Base-by-base conservation (phyloP, 257 asterid species). In the Linderniella brevidens region DNA sequence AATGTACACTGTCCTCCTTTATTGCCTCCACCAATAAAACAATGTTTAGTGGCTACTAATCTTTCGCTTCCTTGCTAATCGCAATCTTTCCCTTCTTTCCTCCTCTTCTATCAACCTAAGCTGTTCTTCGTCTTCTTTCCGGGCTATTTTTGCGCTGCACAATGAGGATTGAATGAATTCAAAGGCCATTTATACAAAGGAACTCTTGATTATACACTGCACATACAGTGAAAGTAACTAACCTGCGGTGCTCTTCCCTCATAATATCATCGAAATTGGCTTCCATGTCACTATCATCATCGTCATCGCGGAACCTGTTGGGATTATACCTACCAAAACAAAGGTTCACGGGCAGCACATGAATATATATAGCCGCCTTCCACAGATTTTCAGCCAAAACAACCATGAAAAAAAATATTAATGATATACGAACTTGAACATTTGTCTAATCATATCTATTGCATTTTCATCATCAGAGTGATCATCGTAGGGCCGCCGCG, bases 191-290 rank as follows among this genome's bases (percentile, higher is more conserved):
- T 1, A 39, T 10, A 11, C 9, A 11, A 8, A 39, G 18, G 1
- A 43, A 13, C 18, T 15, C 9, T 3, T 13, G 17, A 43, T 16
- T 1, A 1, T 17, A 9, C 2, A 1, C 4, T 43, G 8, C 3
- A 9, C n/a, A 4, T 39, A 39, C 1, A 39, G 4, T 10, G 19
- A 55, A 39, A 8, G 9, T 35, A 12, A 43, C 2, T 43, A 43
- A 88, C 97, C 98, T 88, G 44, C 57, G 68, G 37, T 50, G 61
- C 68, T 88, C 96, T 64, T 88, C 98, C 69, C 32, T 56, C 73
- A 52, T 15, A 13, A 88, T 79, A 49, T 74, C 77, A 14, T 78
- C 75, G 60, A 76, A 88, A 64, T 58, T 62, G 43, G 92, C 94
- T 63, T 74, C 93, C 98, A 88, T 84, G 68, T 84, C 75, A 55